Conservation (phyloP, 2,329 filamentous ascomycete genomes). For the Sphaerulina vaccinii region DNA sequence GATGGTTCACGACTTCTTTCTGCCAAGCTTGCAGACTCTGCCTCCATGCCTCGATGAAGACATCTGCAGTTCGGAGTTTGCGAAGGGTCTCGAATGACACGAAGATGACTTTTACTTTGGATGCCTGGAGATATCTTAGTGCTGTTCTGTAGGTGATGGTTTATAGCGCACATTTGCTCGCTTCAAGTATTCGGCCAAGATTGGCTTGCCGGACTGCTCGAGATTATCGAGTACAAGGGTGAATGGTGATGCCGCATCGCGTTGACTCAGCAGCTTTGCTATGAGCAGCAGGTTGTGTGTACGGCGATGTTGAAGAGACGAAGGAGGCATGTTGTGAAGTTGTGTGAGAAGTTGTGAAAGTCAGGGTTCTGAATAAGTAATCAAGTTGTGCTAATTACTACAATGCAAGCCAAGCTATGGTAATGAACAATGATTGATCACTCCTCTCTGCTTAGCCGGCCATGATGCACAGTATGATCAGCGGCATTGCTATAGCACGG, state of each 20-base stretch:
- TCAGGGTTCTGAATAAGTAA: too few species aligned
- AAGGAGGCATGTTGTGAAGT: constrained; percentile 53
- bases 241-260: constrained; percentile 79
- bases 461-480: too few species aligned
- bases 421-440: too few species aligned
- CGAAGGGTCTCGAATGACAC: constrained; percentile 74
- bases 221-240: constrained; percentile 82
- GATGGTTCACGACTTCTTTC: constrained; percentile 29
- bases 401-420: too few species aligned
- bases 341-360: too few species aligned
- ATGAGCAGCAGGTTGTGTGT: constrained; percentile 83
- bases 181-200: constrained; percentile 71
- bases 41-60: constrained; percentile 55
- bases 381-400: too few species aligned
- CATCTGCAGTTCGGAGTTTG: constrained; percentile 63
- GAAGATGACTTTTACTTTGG: constrained; percentile 69
- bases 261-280: constrained; percentile 74
- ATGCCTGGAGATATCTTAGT: constrained; percentile 44
- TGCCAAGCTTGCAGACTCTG: constrained; percentile 33
- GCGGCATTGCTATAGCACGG: too few species aligned
- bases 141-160: background rate
- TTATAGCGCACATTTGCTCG: constrained; percentile 63
- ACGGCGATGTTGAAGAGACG: constrained; percentile 64
- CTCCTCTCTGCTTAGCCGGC: too few species aligned
- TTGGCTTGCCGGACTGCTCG: constrained; percentile 71